These are phyloP conservation scores for Sequoia sempervirens DNA, from an alignment of 75 land plant genomes.

Conservation along the genomic window DNA sequence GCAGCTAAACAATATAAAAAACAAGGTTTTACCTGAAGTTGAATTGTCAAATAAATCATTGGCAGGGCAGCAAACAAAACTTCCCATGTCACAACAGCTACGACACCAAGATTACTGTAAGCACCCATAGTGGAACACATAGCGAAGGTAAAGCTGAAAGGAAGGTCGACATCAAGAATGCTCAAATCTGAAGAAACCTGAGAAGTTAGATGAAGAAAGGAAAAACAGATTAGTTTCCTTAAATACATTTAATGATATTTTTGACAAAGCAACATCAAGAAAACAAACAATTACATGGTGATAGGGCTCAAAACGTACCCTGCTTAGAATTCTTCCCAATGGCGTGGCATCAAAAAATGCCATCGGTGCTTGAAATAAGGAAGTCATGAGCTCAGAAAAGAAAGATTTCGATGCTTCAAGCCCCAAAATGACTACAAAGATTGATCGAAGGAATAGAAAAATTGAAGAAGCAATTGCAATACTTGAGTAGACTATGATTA, in stretches of 20 bases:
- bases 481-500: slow-evolving; percentile 54
- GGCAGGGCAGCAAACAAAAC: slow-evolving; percentile 31
- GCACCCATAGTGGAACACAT: slow-evolving; percentile 8
- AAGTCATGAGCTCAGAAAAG: slow-evolving; percentile 43
- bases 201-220: neutral
- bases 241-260: neutral
- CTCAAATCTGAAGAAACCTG: slow-evolving; percentile 37
- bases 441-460: slow-evolving; percentile 24
- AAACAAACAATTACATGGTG: neutral
- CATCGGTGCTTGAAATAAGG: slow-evolving; percentile 83
- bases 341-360: slow-evolving; percentile 91
- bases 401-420: slow-evolving; percentile 49
- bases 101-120: slow-evolving; percentile 22
- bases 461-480: slow-evolving; percentile 33
- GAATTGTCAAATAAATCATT: slow-evolving; percentile 12
- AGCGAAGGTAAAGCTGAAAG: slow-evolving; percentile 13
- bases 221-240: neutral
- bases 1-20: neutral
- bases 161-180: slow-evolving; percentile 28
- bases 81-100: slow-evolving; percentile 35
- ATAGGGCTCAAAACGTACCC: slow-evolving; percentile 41
- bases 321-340: slow-evolving; percentile 72
- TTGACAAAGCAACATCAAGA: neutral
- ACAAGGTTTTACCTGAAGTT: slow-evolving; percentile 27
- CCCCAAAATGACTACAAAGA: slow-evolving; percentile 38